These are phyloP conservation scores for Elongisporangium prolatum DNA, from an alignment of 352 stramenopile species.

Conservation along the genomic window DNA sequence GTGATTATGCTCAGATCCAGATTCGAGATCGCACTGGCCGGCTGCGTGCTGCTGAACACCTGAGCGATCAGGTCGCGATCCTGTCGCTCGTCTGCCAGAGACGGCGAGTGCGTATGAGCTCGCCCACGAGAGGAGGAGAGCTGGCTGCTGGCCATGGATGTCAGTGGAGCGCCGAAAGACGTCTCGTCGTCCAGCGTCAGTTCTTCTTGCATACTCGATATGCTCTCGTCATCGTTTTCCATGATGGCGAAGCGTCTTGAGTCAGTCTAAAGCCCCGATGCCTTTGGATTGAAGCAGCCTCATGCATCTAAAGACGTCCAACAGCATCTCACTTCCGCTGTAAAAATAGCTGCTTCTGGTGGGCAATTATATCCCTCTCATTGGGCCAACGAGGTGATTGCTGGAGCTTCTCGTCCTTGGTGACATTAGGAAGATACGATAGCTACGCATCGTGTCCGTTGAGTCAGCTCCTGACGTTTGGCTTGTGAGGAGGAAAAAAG, in stretches of 20 bases:
- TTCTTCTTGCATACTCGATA: not conserved
- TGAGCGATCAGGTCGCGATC: slow-evolving; percentile 37
- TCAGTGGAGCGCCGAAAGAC: not conserved
- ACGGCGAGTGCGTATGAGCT: not conserved
- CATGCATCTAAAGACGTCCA: not conserved
- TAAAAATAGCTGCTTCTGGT: not conserved
- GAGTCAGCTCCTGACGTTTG: not conserved
- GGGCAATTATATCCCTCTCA: not conserved
- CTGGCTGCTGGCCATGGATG: not conserved
- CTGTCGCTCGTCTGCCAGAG: not conserved
- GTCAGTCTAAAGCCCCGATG: not conserved
- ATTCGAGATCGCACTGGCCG: slow-evolving; percentile 16
- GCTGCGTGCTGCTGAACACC: slow-evolving; percentile 21
- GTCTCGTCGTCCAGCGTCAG: not conserved
- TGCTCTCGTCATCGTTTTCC: not conserved
- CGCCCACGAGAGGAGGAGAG: not conserved
- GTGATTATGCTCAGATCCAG: slow-evolving; percentile 45
- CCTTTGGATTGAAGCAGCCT: not conserved
- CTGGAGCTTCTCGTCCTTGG: too few relatives aligned
- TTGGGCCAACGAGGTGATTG: too few relatives aligned
- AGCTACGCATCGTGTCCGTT: not conserved
- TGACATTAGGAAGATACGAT: too few relatives aligned
- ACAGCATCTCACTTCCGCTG: not conserved
- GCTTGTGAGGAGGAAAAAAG: not conserved
- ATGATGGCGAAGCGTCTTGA: not conserved